Evolutionary conservation across 768 basidiomycete species (phyloP).

Genomic region (Russula abietina): DNA sequence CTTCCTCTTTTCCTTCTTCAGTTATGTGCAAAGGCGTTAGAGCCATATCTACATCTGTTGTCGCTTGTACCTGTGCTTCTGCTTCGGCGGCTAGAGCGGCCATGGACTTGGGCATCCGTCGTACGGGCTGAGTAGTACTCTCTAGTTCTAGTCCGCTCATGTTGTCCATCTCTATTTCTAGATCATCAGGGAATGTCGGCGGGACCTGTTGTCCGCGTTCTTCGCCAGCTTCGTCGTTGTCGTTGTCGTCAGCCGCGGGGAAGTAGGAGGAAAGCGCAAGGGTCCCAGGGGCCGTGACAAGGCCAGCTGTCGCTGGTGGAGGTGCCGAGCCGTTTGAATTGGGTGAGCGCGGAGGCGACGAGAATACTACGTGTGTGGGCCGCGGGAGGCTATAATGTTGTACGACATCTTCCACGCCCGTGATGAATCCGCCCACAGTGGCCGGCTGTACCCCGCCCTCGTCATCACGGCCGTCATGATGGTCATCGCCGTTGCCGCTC

Average conservation of each 20-base stretch:
- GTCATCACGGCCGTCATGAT: background rate
- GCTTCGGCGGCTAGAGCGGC: slow-evolving; percentile 22
- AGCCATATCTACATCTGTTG: slow-evolving; percentile 22
- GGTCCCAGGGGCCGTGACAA: too few relatives aligned
- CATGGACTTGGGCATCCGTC: slow-evolving; percentile 21
- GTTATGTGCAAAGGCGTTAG: slow-evolving; percentile 12
- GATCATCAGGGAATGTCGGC: background rate
- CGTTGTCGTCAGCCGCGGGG: background rate
- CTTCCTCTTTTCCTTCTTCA: background rate
- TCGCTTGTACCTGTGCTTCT: slow-evolving; percentile 7
- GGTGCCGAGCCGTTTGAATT: background rate
- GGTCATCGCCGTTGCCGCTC: background rate
- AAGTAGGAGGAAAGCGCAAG: too few relatives aligned
- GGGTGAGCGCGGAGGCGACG: slow-evolving; percentile 21
- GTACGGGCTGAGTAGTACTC: background rate
- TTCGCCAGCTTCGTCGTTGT: slow-evolving; percentile 24
- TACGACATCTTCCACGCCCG: slow-evolving; percentile 66
- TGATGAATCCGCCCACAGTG: slow-evolving; percentile 45
- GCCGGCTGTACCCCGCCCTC: background rate
- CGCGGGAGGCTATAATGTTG: slow-evolving; percentile 66
- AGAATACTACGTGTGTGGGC: slow-evolving; percentile 34
- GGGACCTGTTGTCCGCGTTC: background rate
- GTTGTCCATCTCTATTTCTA: background rate
- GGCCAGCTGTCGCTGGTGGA: background rate
- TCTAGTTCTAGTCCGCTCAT: background rate